Percentiles rank a stretch among this genome's conserved stretches.
These are phyloP conservation scores for Saccharomyces uvarum DNA, from an alignment of 1,139 yeast genomes.

Conservation along the genomic window DNA sequence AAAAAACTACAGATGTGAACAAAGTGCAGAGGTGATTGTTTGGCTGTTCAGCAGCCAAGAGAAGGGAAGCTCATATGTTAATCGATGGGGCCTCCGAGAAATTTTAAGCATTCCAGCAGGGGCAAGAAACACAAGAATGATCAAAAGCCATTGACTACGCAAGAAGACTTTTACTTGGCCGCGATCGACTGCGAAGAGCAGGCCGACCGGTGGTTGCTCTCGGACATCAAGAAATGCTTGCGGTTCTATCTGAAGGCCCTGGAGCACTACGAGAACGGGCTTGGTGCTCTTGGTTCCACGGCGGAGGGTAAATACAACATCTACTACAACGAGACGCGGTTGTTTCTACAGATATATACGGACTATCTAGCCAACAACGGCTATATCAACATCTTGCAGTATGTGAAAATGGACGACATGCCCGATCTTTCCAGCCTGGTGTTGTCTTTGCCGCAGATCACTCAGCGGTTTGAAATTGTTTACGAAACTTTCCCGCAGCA, in stretches of 20 bases:
- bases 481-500: conserved; percentile 13
- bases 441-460: conserved; percentile 18
- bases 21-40: not conserved
- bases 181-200: conserved; percentile 30
- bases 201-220: conserved; percentile 32
- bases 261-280: conserved; percentile 22
- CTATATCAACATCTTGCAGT: conserved; percentile 26
- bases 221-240: conserved; percentile 29
- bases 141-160: conserved; percentile 16
- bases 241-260: conserved; percentile 25
- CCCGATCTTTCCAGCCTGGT: conserved; percentile 14
- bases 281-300: conserved; percentile 15
- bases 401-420: conserved; percentile 22
- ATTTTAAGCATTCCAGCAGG: not conserved
- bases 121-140: conserved; percentile 6
- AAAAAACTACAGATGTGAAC: not conserved
- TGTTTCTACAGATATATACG: conserved; percentile 24
- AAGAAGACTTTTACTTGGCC: conserved; percentile 28
- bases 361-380: conserved; percentile 29
- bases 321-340: conserved; percentile 27
- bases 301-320: conserved; percentile 22
- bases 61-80: not conserved
- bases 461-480: conserved; percentile 19
- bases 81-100: not conserved
- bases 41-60: not conserved